Conservation (phyloP, 768 basidiomycete genomes). For the Royoungia palumana region DNA sequence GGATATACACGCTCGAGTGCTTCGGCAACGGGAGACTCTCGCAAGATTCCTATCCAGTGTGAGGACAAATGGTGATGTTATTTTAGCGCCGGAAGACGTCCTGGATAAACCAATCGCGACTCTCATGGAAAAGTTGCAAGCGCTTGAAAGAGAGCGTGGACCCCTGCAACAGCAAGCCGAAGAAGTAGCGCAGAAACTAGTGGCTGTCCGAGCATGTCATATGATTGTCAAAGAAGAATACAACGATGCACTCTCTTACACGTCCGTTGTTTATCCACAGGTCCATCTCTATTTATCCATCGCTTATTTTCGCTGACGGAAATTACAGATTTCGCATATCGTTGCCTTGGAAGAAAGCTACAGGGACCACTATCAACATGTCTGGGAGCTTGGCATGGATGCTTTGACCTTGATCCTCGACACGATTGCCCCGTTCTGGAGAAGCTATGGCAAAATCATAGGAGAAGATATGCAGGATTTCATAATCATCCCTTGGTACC, state of each 20-base stretch:
- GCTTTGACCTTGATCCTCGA: conserved; percentile 72
- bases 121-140: conserved; percentile 47
- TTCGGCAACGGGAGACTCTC: conserved; percentile 57
- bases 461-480: conserved; percentile 78
- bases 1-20: conserved; percentile 63
- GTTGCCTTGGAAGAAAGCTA: conserved; percentile 75
- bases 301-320: conserved; percentile 9
- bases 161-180: conserved; percentile 45
- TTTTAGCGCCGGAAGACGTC: conserved; percentile 35
- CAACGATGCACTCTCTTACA: conserved; percentile 60
- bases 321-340: conserved; percentile 59
- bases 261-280: conserved; percentile 77
- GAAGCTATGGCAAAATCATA: conserved; percentile 78
- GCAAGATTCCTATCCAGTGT: conserved; percentile 39
- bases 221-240: conserved; percentile 58
- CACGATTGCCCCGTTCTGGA: conserved; percentile 76
- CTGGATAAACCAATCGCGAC: conserved; percentile 53
- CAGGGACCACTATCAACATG: conserved; percentile 72
- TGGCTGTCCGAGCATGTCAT: conserved; percentile 54
- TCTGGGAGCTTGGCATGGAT: conserved; percentile 82
- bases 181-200: conserved; percentile 47
- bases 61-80: neutral
- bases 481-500: conserved; percentile 76
- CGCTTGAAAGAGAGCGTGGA: conserved; percentile 46
- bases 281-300: conserved; percentile 34